Base-by-base conservation (phyloP, 495 filamentous ascomycete genomes). In the Cercophora sp. region DNA sequence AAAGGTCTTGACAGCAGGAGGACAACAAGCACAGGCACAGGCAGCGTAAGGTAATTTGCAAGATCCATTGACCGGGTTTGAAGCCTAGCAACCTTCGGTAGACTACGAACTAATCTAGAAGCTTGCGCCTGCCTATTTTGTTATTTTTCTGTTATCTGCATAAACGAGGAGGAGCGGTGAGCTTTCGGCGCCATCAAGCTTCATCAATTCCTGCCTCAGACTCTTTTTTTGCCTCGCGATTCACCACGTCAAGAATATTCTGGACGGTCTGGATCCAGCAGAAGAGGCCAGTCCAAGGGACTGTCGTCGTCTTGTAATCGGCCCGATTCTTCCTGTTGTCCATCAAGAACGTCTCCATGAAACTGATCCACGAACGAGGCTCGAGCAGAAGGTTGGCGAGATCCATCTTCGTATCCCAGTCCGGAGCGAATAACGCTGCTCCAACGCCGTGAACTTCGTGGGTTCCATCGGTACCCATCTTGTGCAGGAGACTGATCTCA, bases 1-100 rank as follows among this genome's bases (percentile, higher is more conserved):
- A 66, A 85, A 83, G 65, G 77, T 85, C 52, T 27, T 66, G 47
- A 64, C 63, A 4, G 32, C 31, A 15, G 55, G 40, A 37, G 35
- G 22, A 22, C 48, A 40, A 29, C 41, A 56, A 2, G 37, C 22
- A 10, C 59, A 57, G 26, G 44, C 42, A 23, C 47, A 58, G 22
- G 29, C 49, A 27, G 51, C 54, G 60, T 62, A 51, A 59, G 19
- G n/a, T n/a, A n/a, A n/a, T n/a, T n/a, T n/a, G n/a, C n/a, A n/a
- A n/a, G n/a, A n/a, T n/a, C n/a, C n/a, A n/a, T n/a, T n/a, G n/a
- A n/a, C n/a, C n/a, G n/a, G n/a, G n/a, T n/a, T n/a, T n/a, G n/a
- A n/a, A n/a, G n/a, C n/a, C n/a, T n/a, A n/a, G n/a, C n/a, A n/a
- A n/a, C n/a, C n/a, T n/a, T n/a, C n/a, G n/a, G n/a, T n/a, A n/a